Percentiles rank a stretch among this genome's conserved stretches.
Conservation (phyloP, 805 yeast genomes). For the Ogataea populi-albae region DNA sequence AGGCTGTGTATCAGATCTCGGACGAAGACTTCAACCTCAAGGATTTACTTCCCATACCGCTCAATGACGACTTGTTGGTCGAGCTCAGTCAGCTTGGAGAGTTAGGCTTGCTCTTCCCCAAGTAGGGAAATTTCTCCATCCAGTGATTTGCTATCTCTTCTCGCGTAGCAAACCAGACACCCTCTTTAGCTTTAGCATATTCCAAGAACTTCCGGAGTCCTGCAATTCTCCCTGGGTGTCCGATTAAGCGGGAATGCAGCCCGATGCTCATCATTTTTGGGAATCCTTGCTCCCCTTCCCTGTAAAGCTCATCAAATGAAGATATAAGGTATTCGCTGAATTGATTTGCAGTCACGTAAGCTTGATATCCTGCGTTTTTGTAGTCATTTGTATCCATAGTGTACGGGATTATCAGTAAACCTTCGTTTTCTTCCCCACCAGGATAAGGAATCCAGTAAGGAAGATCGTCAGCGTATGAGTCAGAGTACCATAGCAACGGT, state of each 20-base stretch:
- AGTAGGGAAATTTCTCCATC: constrained; percentile 13
- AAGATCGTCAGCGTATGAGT: constrained; percentile 36
- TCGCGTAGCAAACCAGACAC: constrained; percentile 39
- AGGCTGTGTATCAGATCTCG: constrained; percentile 11
- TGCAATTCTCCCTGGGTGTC: constrained; percentile 36
- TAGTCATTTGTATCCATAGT: constrained; percentile 28
- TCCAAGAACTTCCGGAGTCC: constrained; percentile 35
- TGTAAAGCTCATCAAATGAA: constrained; percentile 36
- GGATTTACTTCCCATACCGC: constrained; percentile 16
- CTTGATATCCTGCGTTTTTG: constrained; percentile 23
- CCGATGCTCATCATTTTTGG: constrained; percentile 37
- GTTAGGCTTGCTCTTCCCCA: constrained; percentile 4
- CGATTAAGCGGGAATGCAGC: constrained; percentile 35
- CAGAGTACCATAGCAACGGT: constrained; percentile 35
- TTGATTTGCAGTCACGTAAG: constrained; percentile 25
- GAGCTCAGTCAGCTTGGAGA: constrained; percentile 2
- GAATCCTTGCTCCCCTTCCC: constrained; percentile 27
- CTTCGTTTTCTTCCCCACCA: constrained; percentile 20
- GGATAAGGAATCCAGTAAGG: constrained; percentile 34
- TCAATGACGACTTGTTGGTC: constrained; percentile 8
- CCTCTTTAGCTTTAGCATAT: constrained; percentile 31
- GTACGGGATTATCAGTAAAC: constrained; percentile 28
- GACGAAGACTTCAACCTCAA: constrained; percentile 14
- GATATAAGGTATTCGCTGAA: constrained; percentile 31
- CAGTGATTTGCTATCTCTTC: constrained; percentile 33